Conservation (phyloP, 208 protist genomes). For the Leishmania martiniquensis region DNA sequence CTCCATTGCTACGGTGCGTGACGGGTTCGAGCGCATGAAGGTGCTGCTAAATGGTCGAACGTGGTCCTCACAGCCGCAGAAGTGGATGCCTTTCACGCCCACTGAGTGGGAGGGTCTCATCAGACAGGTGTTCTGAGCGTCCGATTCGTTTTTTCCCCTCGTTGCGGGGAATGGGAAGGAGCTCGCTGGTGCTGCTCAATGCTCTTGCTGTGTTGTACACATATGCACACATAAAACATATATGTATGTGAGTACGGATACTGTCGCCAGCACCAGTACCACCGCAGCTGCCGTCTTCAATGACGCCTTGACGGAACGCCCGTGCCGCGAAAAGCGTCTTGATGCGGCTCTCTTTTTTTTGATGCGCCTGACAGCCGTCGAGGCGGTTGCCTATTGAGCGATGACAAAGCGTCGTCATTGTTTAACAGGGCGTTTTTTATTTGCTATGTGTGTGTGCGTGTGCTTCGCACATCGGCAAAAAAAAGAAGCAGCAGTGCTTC, state of each 20-base stretch:
- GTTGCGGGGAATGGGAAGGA: neutral
- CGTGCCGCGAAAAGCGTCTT: neutral
- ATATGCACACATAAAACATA: neutral
- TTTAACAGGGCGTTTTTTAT: neutral
- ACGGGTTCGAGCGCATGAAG: slow-evolving; percentile 53
- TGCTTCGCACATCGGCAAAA: no score
- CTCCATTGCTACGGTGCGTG: slow-evolving; percentile 48
- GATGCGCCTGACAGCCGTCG: neutral
- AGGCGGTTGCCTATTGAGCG: neutral
- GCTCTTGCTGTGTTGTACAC: neutral
- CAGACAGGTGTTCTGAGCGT: slow-evolving; percentile 49
- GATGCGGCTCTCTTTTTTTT: neutral
- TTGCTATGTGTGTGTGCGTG: neutral
- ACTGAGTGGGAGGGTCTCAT: slow-evolving; percentile 63
- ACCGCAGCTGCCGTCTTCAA: no score
- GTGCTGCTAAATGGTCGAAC: slow-evolving; percentile 44
- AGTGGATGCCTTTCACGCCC: slow-evolving; percentile 57
- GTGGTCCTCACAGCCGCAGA: slow-evolving; percentile 72
- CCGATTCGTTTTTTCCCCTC: neutral
- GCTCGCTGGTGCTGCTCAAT: neutral
- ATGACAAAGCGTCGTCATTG: neutral
- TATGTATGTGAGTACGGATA: no score
- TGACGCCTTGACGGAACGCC: neutral
- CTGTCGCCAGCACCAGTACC: no score
- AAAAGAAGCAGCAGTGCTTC: no score